Base-by-base conservation (phyloP, 768 basidiomycete genomes). In the Lactarius indigo region DNA sequence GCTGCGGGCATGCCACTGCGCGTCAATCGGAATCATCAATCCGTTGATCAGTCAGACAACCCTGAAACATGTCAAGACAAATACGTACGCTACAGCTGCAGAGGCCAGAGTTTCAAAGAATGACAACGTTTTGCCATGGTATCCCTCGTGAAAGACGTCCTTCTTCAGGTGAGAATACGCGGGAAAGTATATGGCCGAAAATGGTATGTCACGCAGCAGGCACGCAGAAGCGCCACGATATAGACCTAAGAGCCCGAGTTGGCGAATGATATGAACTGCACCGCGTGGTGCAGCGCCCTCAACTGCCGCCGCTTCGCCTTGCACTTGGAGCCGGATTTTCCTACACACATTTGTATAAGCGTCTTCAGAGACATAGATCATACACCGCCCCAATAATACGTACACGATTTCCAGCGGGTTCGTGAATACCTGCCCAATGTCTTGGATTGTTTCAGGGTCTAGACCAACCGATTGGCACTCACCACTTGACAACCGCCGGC, bases 401-500 rank as follows among this genome's bases (percentile, higher is more conserved):
- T 85, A 94, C 92, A 94, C 92, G 78, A 96, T 96, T 78, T 96
- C 94, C 66, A 99, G 79, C 55, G 97, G 97, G 76, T 98, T 99
- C 35, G 97, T 99, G 75, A 99, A 98, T 62, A 96, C 80, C 95
- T 98, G 70, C 8, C 60, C 39, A 56, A 33, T 30, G 42, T 37
- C 42, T 44, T 33, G 10, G 47, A 68, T 57, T 13, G 33, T 59
- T 65, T 68, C 28, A 60, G 54, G 13, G 30, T 15, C 50, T 7
- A 47, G 23, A 61, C n/a, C 54, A 57, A 52, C 56, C 44, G 23
- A 15, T n/a, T 15, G 39, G 42, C 28, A 87, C 92, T 69, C 76
- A 97, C 96, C 74, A 99, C 97, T 89, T 99, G 97, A 75, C 93
- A 96, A 73, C 90, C 97, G 75, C 97, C 97, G 44, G 97, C 97